These are phyloP conservation scores for Termitomyces sp. DNA, from an alignment of 768 basidiomycete genomes.

Conservation along the genomic window DNA sequence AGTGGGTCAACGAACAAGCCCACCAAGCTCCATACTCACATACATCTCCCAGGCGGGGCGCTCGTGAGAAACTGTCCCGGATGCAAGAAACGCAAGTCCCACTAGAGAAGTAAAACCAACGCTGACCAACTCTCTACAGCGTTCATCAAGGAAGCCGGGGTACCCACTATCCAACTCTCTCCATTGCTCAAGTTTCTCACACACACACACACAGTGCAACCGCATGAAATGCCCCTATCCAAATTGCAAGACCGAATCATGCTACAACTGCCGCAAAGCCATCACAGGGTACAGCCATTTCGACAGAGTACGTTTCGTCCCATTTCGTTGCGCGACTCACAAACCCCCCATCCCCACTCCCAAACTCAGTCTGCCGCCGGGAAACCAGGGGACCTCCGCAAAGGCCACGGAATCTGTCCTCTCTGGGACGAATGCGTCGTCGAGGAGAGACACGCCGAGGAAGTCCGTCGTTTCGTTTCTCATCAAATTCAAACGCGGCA, in stretches of 20 bases:
- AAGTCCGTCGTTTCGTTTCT: constrained; percentile 33
- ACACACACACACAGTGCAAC: constrained; percentile 58
- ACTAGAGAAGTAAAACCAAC: background rate
- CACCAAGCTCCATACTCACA: background rate
- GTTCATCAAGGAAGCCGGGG: constrained; percentile 77
- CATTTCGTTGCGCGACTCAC: background rate
- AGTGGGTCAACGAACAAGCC: constrained; percentile 37
- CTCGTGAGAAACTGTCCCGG: constrained; percentile 86
- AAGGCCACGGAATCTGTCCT: constrained; percentile 37
- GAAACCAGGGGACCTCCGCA: background rate
- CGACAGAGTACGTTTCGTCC: constrained; percentile 31
- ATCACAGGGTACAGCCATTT: constrained; percentile 80
- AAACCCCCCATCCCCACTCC: constrained; percentile 1
- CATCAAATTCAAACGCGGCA: background rate
- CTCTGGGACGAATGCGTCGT: constrained; percentile 59
- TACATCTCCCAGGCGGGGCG: constrained; percentile 49
- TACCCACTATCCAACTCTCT: constrained; percentile 20
- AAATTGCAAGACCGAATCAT: constrained; percentile 66
- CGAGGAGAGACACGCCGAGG: constrained; percentile 58
- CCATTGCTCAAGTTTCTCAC: background rate
- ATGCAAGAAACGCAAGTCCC: constrained; percentile 62
- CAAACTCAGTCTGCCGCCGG: background rate
- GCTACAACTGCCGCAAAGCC: constrained; percentile 75
- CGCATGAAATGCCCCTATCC: constrained; percentile 73
- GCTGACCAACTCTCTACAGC: constrained; percentile 30